These are phyloP conservation scores for Fusarium scirpi DNA, from an alignment of 2,329 filamentous ascomycete species.

Conservation along the genomic window DNA sequence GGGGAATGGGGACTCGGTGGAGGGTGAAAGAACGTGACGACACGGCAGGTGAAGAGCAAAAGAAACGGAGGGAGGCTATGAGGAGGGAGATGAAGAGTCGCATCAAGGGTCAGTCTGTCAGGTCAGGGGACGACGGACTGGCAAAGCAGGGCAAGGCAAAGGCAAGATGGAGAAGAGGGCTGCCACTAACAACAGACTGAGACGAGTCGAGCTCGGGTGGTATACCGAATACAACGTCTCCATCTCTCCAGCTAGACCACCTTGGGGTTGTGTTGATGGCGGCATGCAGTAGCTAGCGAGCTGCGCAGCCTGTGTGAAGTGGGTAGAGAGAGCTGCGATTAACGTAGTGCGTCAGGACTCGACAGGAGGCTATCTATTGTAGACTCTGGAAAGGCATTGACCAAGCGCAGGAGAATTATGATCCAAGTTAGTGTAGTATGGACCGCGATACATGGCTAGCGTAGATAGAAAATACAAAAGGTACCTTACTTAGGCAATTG, in stretches of 20 bases:
- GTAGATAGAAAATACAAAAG: constrained; percentile 9
- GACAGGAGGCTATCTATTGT: constrained; percentile 11
- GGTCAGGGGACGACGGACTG: constrained; percentile 27
- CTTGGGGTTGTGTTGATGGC: constrained; percentile 27
- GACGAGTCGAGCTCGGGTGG: constrained; percentile 18
- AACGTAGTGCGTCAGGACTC: constrained; percentile 16
- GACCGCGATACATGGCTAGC: constrained; percentile 29
- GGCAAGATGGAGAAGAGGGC: constrained; percentile 41
- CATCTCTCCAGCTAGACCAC: constrained; percentile 6
- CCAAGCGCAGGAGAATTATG: constrained; percentile 22
- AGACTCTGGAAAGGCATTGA: constrained; percentile 8
- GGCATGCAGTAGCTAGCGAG: constrained; percentile 31
- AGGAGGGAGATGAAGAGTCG: constrained; percentile 37
- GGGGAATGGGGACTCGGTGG: constrained; percentile 5
- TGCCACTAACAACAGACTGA: constrained; percentile 41
- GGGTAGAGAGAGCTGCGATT: background rate
- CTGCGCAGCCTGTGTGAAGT: constrained; percentile 2
- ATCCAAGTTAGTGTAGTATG: constrained; percentile 36
- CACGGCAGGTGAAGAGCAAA: constrained; percentile 5
- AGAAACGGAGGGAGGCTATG: constrained; percentile 26
- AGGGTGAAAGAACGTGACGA: constrained; percentile 21
- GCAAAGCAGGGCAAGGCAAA: constrained; percentile 36
- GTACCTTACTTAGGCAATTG: background rate
- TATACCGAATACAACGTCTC: constrained; percentile 25
- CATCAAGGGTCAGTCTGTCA: constrained; percentile 17